Conservation (phyloP, 352 stramenopile species). For the Phytopythium litorale region DNA sequence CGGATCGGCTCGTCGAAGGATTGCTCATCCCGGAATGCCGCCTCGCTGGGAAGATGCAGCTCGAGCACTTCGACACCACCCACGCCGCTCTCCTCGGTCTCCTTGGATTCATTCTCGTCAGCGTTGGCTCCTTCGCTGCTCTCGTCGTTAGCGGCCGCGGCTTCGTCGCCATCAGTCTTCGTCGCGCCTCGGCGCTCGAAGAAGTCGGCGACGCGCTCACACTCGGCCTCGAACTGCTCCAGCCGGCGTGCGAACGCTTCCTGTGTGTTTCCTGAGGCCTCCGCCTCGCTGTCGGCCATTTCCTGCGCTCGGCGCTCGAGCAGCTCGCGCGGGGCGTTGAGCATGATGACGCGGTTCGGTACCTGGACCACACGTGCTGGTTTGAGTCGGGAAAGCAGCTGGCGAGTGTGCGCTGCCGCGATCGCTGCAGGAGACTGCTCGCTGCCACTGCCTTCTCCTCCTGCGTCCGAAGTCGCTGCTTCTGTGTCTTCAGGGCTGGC, state of each 20-base stretch:
- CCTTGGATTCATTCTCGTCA: not conserved
- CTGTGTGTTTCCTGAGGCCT: constrained; percentile 63
- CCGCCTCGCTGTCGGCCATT: constrained; percentile 49
- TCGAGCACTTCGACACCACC: constrained; percentile 66
- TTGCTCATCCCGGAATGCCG: constrained; percentile 36
- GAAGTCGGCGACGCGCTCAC: constrained; percentile 50
- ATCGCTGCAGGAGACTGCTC: constrained; percentile 7
- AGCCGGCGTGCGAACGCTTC: constrained; percentile 42
- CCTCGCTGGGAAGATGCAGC: constrained; percentile 41
- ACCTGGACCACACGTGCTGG: constrained; percentile 30
- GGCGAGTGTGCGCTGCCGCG: constrained; percentile 31
- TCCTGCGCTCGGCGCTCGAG: constrained; percentile 54
- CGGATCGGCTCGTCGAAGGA: constrained; percentile 44
- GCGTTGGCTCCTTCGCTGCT: constrained; percentile 2
- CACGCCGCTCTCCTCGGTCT: constrained; percentile 6
- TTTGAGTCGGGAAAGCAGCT: constrained; percentile 38
- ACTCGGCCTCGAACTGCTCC: constrained; percentile 41
- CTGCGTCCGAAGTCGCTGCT: constrained; percentile 7
- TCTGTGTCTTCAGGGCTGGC: constrained; percentile 5
- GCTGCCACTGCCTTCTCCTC: constrained; percentile 8
- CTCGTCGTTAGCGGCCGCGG: not conserved
- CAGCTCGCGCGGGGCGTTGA: constrained; percentile 43
- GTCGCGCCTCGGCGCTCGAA: constrained; percentile 40
- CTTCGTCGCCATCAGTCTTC: not conserved
- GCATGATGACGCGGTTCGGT: constrained; percentile 70